A percentile compares a stretch with the other conserved stretches of the same genome.
These are phyloP conservation scores for Pisolithus microcarpus DNA, from an alignment of 768 basidiomycete species.

Conservation along the genomic window DNA sequence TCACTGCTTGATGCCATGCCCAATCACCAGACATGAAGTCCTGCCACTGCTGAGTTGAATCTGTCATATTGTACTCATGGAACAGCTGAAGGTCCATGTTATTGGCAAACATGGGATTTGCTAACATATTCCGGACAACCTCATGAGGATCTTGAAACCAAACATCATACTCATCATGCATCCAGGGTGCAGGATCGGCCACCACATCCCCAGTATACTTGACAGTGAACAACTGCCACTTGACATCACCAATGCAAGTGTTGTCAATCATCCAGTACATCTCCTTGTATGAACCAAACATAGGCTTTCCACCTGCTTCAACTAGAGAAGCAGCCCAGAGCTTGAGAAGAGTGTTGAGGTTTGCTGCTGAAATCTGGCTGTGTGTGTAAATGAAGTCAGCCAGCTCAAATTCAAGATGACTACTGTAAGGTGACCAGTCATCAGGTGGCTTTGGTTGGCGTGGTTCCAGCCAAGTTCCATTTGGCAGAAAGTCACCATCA, in stretches of 20 bases:
- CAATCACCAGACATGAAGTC: constrained; percentile 8
- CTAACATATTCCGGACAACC: neutral
- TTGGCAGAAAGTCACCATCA: too few species aligned
- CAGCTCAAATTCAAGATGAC: neutral
- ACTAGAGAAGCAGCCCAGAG: neutral
- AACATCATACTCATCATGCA: neutral
- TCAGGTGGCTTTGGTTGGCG: too few species aligned
- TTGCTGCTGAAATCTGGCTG: neutral
- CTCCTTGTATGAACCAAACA: neutral
- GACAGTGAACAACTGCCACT: neutral
- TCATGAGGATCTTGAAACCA: neutral
- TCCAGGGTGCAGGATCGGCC: neutral
- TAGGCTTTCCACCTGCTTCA: neutral
- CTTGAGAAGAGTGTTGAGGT: neutral
- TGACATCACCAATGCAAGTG: neutral
- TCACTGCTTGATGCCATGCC: constrained; percentile 13
- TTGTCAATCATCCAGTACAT: neutral
- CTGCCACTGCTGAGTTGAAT: neutral
- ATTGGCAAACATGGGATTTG: neutral
- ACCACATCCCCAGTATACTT: neutral
- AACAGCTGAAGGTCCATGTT: neutral
- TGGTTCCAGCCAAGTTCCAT: too few species aligned
- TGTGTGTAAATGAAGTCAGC: too few species aligned
- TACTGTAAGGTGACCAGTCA: too few species aligned
- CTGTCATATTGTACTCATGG: neutral